phyloP scores from a whole-genome alignment of 2,329 filamentous ascomycete genomes.

The Nothophoma quercina region DNA sequence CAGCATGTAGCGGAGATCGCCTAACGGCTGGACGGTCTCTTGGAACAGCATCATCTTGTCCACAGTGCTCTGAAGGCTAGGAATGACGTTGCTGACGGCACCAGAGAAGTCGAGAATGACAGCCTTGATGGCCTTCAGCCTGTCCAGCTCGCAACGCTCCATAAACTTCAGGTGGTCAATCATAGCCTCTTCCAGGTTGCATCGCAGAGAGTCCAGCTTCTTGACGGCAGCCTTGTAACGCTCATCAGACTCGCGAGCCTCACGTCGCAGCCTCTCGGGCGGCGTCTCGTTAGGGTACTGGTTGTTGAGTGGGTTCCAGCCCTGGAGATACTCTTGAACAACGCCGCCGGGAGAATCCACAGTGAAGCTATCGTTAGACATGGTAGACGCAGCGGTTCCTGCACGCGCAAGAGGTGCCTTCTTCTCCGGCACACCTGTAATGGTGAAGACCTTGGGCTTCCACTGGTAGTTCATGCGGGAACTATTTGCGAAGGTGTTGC shows the following conservation, averaged over 20 bases:
- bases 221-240: slow-evolving; percentile 87
- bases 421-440: slow-evolving; percentile 88
- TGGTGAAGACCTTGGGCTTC: slow-evolving; percentile 88
- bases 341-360: slow-evolving; percentile 83
- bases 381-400: slow-evolving; percentile 68
- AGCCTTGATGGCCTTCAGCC: slow-evolving; percentile 96
- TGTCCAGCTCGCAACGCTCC: slow-evolving; percentile 94
- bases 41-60: slow-evolving; percentile 99
- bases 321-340: slow-evolving; percentile 86
- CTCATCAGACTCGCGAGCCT: slow-evolving; percentile 89
- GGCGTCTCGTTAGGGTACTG: slow-evolving; percentile 93
- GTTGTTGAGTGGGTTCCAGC: slow-evolving; percentile 93
- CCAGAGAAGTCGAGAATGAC: slow-evolving; percentile 98
- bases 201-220: slow-evolving; percentile 88
- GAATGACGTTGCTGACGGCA: slow-evolving; percentile 96
- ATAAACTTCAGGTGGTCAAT: slow-evolving; percentile 92
- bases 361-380: slow-evolving; percentile 57
- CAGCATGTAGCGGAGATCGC: slow-evolving; percentile 89
- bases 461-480: slow-evolving; percentile 98
- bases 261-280: slow-evolving; percentile 82
- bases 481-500: slow-evolving; percentile 95
- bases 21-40: slow-evolving; percentile 93
- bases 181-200: slow-evolving; percentile 95
- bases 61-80: slow-evolving; percentile 91
- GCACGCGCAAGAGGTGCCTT: slow-evolving; percentile 76